A percentile compares a stretch with the other conserved stretches of the same genome.
Evolutionary conservation across 164 flowering plant genomes (phyloP).

Genomic region (Magnolia changhungtana): DNA sequence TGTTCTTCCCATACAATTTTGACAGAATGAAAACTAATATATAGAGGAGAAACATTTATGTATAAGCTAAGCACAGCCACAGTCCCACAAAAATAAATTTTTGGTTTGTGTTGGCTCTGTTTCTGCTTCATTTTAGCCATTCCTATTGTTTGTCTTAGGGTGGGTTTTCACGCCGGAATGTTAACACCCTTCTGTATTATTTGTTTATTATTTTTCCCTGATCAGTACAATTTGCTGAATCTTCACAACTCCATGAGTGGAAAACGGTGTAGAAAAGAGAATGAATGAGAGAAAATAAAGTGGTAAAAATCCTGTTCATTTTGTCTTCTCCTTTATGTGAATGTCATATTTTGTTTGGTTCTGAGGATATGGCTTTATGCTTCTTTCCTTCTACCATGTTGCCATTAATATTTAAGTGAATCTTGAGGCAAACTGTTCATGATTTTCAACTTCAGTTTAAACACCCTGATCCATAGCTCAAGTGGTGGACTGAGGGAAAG

Average conservation of each 20-base stretch:
- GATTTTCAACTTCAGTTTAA: too few relatives aligned
- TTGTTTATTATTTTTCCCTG: not conserved
- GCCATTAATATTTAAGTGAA: not conserved
- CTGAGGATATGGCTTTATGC: not conserved
- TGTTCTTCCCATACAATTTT: constrained; percentile 7
- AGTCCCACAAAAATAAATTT: not conserved
- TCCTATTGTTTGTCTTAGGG: not conserved
- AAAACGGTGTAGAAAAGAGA: too few relatives aligned
- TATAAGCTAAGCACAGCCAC: not conserved
- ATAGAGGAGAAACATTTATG: not conserved
- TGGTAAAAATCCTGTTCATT: not conserved
- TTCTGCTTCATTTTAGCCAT: not conserved
- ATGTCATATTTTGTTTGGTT: not conserved
- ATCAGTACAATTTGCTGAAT: not conserved
- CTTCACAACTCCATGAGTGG: too few relatives aligned
- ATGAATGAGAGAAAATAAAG: too few relatives aligned
- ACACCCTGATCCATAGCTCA: too few relatives aligned
- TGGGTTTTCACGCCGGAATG: not conserved
- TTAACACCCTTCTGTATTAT: not conserved
- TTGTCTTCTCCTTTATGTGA: not conserved
- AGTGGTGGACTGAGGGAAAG: too few relatives aligned
- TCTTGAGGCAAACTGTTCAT: not conserved
- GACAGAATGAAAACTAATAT: not conserved
- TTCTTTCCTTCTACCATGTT: too few relatives aligned
- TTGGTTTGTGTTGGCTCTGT: not conserved